Evolutionary conservation across 192 early-diverging fungal species (phyloP), one percentile per base, ranked within the genome.

Genomic region (Martensiomyces pterosporus): DNA sequence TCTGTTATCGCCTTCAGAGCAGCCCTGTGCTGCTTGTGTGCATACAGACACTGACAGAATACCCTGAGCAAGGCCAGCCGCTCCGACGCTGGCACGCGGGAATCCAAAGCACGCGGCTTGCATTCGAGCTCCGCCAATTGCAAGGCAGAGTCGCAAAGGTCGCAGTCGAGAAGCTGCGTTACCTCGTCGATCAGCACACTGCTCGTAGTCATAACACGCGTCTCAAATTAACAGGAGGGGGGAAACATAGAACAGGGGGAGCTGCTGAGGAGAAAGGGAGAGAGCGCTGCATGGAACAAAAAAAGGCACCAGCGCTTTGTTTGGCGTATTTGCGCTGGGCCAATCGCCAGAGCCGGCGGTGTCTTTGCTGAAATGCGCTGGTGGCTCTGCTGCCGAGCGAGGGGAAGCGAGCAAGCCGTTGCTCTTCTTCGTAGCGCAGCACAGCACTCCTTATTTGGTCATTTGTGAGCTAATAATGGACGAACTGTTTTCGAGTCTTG

Each of bases 401-500:
- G n/a, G n/a, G n/a, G n/a, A n/a, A n/a, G n/a, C n/a, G n/a, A n/a
- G n/a, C n/a, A n/a, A n/a, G n/a, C n/a, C n/a, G n/a, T n/a, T n/a
- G n/a, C n/a, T n/a, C n/a, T n/a, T n/a, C n/a, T n/a, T n/a, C n/a
- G n/a, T n/a, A n/a, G n/a, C n/a, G n/a, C n/a, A n/a, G n/a, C n/a
- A n/a, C n/a, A n/a, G n/a, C n/a, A 25, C 26, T 47, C 29, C 16
- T 40, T 39, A 32, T 21, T 14, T 47, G 21, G 37, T 47, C 24
- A 5, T 38, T 23, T 39, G 6, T 27, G n/a, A n/a, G n/a, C n/a
- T n/a, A n/a, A n/a, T n/a, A 9, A 83, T 82, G 82, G 84, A 85
- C 43, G 72, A 81, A 23, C 64, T 85, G 1, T 79, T 85, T 45
- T 71, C 83, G 5, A 81, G 60, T 26, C 57, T 84, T 13, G 83